Evolutionary conservation across 139 green algal species (phyloP).

Genomic region (Zygnema circumcarinatum): DNA sequence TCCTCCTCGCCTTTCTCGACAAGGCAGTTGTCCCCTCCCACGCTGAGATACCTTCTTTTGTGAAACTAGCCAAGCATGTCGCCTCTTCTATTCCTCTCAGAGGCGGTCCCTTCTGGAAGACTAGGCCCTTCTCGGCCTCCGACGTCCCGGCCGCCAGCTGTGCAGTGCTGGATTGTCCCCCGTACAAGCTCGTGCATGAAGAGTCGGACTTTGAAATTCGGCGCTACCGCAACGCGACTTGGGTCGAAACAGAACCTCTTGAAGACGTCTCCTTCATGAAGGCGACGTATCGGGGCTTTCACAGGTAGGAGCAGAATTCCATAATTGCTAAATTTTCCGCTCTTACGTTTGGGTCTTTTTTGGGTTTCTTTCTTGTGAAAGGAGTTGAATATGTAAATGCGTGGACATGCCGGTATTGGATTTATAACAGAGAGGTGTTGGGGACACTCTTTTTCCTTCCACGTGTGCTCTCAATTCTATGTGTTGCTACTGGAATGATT

Average conservation of each 20-base stretch:
- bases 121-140: no score
- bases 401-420: no score
- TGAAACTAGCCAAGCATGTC: no score
- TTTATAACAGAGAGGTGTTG: background rate
- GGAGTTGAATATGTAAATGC: no score
- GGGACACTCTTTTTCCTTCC: background rate
- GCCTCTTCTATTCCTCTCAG: no score
- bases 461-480: background rate
- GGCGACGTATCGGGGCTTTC: slow-evolving; percentile 40
- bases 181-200: slow-evolving; percentile 50
- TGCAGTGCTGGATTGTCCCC: slow-evolving; percentile 39
- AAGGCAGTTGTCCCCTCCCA: no score
- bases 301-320: slow-evolving; percentile 23
- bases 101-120: no score
- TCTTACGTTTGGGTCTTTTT: background rate
- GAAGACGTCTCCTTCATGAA: slow-evolving; percentile 39
- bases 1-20: background rate
- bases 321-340: background rate
- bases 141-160: background rate
- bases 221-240: slow-evolving; percentile 9
- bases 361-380: background rate
- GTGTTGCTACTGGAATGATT: background rate
- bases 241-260: slow-evolving; percentile 37
- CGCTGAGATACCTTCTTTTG: no score
- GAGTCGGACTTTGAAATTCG: slow-evolving; percentile 56